These are phyloP conservation scores for Cordyceps tenuipes DNA, from an alignment of 2,329 filamentous ascomycete species.

Conservation along the genomic window DNA sequence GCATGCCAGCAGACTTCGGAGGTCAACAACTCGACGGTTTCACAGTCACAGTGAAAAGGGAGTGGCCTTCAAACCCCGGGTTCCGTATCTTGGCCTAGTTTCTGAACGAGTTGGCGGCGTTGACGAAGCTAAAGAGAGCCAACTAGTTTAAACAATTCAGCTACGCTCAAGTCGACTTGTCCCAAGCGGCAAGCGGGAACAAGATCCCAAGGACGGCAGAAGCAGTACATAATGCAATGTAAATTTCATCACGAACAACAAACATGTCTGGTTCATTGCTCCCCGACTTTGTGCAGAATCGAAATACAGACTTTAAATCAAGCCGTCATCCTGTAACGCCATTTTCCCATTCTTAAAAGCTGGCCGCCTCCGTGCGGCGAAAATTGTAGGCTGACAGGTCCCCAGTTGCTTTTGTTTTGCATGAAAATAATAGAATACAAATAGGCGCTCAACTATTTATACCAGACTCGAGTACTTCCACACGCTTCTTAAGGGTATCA, in stretches of 20 bases:
- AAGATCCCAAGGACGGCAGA: background rate
- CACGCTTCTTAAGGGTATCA: conserved; percentile 24
- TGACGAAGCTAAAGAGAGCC: background rate
- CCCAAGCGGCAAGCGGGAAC: too few species aligned
- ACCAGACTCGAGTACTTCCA: conserved; percentile 23
- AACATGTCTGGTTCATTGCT: background rate
- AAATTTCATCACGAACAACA: background rate
- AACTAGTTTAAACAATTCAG: background rate
- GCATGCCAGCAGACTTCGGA: background rate
- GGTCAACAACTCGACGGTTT: background rate
- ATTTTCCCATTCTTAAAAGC: conserved; percentile 8
- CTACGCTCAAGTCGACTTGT: background rate
- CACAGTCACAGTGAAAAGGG: background rate
- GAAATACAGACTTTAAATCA: conserved; percentile 3
- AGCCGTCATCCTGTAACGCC: conserved; percentile 9
- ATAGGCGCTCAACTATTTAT: background rate
- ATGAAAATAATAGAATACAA: background rate
- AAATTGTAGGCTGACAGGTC: background rate
- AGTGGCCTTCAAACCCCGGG: background rate
- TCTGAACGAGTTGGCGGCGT: background rate
- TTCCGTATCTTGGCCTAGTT: too few species aligned
- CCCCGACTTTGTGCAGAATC: background rate
- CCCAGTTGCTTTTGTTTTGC: background rate
- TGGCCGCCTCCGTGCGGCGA: background rate
- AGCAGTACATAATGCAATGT: background rate